Evolutionary conservation across 2,329 filamentous ascomycete species (phyloP).

Genomic region (Arthrocladium fulminans): DNA sequence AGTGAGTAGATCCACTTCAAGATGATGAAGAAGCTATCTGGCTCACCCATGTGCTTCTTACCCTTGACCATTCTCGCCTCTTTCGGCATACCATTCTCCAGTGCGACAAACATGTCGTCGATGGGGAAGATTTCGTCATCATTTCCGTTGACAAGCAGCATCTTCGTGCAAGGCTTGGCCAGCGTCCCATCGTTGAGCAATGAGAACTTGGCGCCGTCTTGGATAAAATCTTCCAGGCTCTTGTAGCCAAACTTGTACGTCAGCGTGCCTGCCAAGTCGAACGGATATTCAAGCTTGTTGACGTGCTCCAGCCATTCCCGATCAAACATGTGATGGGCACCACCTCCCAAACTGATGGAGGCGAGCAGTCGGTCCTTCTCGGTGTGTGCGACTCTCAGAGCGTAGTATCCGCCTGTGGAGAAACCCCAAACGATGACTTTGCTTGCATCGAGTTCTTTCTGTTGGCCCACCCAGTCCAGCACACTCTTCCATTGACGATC

Average conservation of each 20-base stretch:
- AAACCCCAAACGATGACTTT: constrained; percentile 49
- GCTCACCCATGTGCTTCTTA: constrained; percentile 61
- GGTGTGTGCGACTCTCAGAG: constrained; percentile 50
- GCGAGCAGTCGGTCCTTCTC: constrained; percentile 45
- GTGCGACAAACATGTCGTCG: constrained; percentile 49
- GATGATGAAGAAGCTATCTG: constrained; percentile 34
- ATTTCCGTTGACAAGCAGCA: constrained; percentile 50
- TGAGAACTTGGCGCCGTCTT: constrained; percentile 44
- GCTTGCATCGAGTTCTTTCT: constrained; percentile 39
- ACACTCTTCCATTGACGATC: constrained; percentile 48
- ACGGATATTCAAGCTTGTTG: constrained; percentile 52
- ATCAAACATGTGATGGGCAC: constrained; percentile 52
- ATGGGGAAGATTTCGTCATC: constrained; percentile 56
- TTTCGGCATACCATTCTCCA: constrained; percentile 47
- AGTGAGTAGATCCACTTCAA: constrained; percentile 32
- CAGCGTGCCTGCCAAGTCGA: constrained; percentile 45
- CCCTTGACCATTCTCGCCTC: constrained; percentile 50
- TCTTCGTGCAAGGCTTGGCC: constrained; percentile 39
- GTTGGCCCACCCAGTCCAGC: constrained; percentile 45
- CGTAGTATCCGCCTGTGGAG: constrained; percentile 50
- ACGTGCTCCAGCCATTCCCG: constrained; percentile 45
- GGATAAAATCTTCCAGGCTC: constrained; percentile 39
- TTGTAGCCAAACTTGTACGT: constrained; percentile 42
- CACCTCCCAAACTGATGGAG: constrained; percentile 47
- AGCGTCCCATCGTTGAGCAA: constrained; percentile 48